Percentiles rank a stretch among this genome's conserved stretches.
phyloP scores from a whole-genome alignment of 1,139 yeast species.

The Candida sp. region DNA sequence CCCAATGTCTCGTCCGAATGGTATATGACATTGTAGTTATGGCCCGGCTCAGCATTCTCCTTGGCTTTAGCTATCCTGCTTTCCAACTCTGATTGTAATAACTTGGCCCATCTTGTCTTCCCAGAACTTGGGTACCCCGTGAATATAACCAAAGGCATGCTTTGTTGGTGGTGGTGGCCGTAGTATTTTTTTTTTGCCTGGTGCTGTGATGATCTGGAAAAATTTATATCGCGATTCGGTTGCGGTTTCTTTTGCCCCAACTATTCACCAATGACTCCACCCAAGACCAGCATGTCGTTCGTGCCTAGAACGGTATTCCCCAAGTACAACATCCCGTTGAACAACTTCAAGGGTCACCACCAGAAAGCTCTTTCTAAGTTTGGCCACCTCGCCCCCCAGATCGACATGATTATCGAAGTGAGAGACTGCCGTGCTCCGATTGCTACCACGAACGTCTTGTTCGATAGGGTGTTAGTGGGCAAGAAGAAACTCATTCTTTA shows the following conservation, averaged over 20 bases:
- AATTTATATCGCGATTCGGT: neutral
- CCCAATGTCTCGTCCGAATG: conserved; percentile 84
- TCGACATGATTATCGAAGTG: conserved; percentile 82
- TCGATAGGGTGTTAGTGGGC: conserved; percentile 66
- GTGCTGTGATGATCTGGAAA: neutral
- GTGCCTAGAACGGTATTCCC: conserved; percentile 61
- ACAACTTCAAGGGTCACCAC: conserved; percentile 94
- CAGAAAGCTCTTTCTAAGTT: conserved; percentile 76
- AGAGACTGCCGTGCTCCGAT: conserved; percentile 92
- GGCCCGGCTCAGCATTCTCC: conserved; percentile 45
- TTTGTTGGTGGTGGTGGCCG: neutral
- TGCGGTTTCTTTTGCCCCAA: neutral
- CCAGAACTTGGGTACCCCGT: conserved; percentile 92
- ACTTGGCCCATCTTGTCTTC: conserved; percentile 73
- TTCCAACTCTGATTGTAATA: conserved; percentile 52
- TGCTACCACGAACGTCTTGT: conserved; percentile 79
- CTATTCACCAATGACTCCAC: neutral
- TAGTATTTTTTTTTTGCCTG: neutral
- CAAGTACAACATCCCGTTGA: conserved; percentile 64
- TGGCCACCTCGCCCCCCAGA: conserved; percentile 74
- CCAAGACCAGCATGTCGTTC: conserved; percentile 19
- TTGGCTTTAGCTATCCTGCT: conserved; percentile 46
- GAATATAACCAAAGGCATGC: conserved; percentile 84
- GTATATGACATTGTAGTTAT: conserved; percentile 61
- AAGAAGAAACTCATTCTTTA: conserved; percentile 67